These are phyloP conservation scores for Trypanosoma mega DNA, from an alignment of 208 protist genomes.

Conservation along the genomic window DNA sequence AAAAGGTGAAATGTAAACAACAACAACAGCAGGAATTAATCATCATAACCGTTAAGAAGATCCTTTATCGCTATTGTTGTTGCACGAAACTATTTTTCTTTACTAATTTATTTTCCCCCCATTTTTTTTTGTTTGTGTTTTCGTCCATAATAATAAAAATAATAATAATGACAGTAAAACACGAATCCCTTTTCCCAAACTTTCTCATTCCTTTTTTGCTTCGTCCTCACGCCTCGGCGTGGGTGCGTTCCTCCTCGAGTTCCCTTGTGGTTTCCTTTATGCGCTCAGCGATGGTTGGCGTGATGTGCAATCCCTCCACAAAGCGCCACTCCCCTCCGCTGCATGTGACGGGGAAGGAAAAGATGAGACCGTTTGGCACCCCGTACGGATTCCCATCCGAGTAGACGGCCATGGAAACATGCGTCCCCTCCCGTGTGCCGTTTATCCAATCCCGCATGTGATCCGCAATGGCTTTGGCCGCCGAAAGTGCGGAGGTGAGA, in stretches of 20 bases:
- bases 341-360: constrained; percentile 94
- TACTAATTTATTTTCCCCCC: no score
- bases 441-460: constrained; percentile 74
- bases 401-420: constrained; percentile 94
- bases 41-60: no score
- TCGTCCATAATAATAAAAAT: no score
- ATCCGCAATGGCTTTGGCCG: constrained; percentile 77
- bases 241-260: constrained; percentile 52
- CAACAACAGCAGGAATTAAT: no score
- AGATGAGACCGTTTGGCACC: constrained; percentile 89
- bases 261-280: constrained; percentile 40
- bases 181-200: background rate
- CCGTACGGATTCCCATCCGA: constrained; percentile 91
- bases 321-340: constrained; percentile 83
- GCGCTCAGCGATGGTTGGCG: constrained; percentile 27
- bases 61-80: no score
- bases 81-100: no score
- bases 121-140: no score
- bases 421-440: constrained; percentile 50
- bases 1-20: no score
- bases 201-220: background rate
- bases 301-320: constrained; percentile 50
- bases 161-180: no score
- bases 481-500: constrained; percentile 93
- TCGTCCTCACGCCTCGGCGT: constrained; percentile 24